Percentiles rank a stretch among this genome's conserved stretches.
These are phyloP conservation scores for Penicillium crystallinum DNA, from an alignment of 495 filamentous ascomycete species.

Conservation along the genomic window DNA sequence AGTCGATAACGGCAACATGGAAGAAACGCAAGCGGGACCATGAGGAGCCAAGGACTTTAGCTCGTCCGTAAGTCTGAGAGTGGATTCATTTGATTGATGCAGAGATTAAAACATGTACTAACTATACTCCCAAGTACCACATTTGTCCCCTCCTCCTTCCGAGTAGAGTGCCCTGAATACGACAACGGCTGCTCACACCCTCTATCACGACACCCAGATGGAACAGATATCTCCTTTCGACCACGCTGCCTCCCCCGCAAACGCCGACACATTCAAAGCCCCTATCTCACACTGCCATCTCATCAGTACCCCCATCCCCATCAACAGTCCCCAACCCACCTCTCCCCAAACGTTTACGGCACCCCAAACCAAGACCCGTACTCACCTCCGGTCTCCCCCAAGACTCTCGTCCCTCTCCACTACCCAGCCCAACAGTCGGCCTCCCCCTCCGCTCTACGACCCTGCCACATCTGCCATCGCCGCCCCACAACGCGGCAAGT, in stretches of 20 bases:
- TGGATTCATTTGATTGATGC: background rate
- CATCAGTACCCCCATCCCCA: background rate
- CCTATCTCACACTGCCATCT: conserved; percentile 5
- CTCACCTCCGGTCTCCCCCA: conserved; percentile 36
- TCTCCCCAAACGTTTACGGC: conserved; percentile 22
- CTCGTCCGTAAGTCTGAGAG: conserved; percentile 25
- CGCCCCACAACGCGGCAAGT: conserved; percentile 43
- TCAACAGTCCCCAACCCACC: conserved; percentile 13
- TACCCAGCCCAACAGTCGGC: conserved; percentile 15
- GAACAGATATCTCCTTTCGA: conserved; percentile 17
- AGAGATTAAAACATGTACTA: background rate
- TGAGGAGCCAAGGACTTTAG: conserved; percentile 18
- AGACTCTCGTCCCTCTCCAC: conserved; percentile 25
- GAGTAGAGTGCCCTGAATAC: conserved; percentile 17
- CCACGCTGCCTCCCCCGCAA: conserved; percentile 33
- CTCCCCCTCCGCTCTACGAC: conserved; percentile 31
- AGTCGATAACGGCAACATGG: conserved; percentile 15
- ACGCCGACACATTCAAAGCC: conserved; percentile 28
- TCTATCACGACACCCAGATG: conserved; percentile 17
- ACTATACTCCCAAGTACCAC: conserved; percentile 3
- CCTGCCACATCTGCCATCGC: conserved; percentile 49
- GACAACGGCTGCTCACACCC: conserved; percentile 9
- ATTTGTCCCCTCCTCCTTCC: conserved; percentile 10
- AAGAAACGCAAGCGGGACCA: conserved; percentile 38
- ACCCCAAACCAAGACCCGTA: conserved; percentile 18